Evolutionary conservation across 164 flowering plant species (phyloP).

Genomic region (Nymphaea thermarum): DNA sequence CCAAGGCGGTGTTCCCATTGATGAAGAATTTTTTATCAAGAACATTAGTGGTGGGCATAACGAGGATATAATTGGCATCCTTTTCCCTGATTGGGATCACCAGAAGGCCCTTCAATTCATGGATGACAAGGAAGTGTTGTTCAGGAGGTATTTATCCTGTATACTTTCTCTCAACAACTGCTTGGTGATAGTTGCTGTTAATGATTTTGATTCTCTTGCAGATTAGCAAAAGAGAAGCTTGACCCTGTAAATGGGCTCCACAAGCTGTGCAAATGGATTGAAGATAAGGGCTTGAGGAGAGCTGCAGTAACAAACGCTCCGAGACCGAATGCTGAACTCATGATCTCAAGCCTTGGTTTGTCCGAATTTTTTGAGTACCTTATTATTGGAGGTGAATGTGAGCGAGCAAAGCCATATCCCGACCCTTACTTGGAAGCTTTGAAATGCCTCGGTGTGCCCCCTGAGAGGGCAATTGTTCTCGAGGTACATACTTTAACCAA

Average conservation of each 20-base stretch:
- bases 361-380: constrained; percentile 53
- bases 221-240: constrained; percentile 54
- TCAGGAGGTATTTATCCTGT: constrained; percentile 37
- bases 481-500: constrained; percentile 37
- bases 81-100: constrained; percentile 78
- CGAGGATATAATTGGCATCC: constrained; percentile 34
- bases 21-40: constrained; percentile 52
- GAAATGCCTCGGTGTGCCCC: constrained; percentile 49
- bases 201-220: constrained; percentile 14
- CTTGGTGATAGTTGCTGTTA: not conserved
- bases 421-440: constrained; percentile 87
- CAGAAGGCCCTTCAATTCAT: constrained; percentile 40
- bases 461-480: constrained; percentile 60
- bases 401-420: constrained; percentile 82
- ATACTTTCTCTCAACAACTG: not conserved
- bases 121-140: constrained; percentile 82
- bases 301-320: constrained; percentile 98
- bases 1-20: constrained; percentile 78
- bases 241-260: constrained; percentile 58
- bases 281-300: constrained; percentile 76
- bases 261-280: constrained; percentile 69
- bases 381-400: constrained; percentile 66
- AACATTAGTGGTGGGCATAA: constrained; percentile 69
- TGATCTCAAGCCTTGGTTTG: constrained; percentile 60
- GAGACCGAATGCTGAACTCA: constrained; percentile 66